Conservation (phyloP, 2,329 filamentous ascomycete genomes). For the Fonsecaea erecta region DNA sequence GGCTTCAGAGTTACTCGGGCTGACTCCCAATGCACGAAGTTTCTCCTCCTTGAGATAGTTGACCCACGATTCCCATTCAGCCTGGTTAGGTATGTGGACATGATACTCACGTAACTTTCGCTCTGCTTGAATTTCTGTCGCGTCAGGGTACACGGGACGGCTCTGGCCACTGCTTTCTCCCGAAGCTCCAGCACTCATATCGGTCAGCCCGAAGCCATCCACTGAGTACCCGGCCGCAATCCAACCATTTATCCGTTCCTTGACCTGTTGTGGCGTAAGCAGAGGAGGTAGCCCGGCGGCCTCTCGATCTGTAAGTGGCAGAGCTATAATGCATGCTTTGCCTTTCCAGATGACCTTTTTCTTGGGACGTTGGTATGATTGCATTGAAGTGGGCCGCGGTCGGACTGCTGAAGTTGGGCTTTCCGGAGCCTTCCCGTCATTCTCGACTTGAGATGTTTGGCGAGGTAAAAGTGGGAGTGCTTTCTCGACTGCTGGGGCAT, state of each 20-base stretch:
- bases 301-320: slow-evolving; percentile 70
- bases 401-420: slow-evolving; percentile 43
- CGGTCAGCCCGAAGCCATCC: slow-evolving; percentile 47
- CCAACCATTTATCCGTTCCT: slow-evolving; percentile 48
- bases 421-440: slow-evolving; percentile 16
- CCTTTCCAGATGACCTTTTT: slow-evolving; percentile 77
- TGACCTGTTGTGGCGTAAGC: slow-evolving; percentile 47
- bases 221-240: slow-evolving; percentile 50
- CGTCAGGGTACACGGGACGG: slow-evolving; percentile 50
- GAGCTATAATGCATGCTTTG: slow-evolving; percentile 72
- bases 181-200: slow-evolving; percentile 10
- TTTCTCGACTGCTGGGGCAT: slow-evolving; percentile 8
- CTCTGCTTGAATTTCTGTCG: slow-evolving; percentile 45
- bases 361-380: slow-evolving; percentile 52
- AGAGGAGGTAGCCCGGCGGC: slow-evolving; percentile 55
- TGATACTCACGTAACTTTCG: slow-evolving; percentile 41
- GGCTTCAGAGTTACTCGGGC: slow-evolving; percentile 74
- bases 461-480: slow-evolving; percentile 18
- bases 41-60: slow-evolving; percentile 87
- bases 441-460: slow-evolving; percentile 11
- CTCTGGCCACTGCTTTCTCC: slow-evolving; percentile 43
- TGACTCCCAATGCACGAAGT: slow-evolving; percentile 86
- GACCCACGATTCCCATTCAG: slow-evolving; percentile 77
- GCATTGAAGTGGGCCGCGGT: slow-evolving; percentile 53
- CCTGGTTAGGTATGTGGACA: slow-evolving; percentile 52